phyloP scores from a whole-genome alignment of 1,284 basidiomycete species.

The Tylopilus orsonianus region DNA sequence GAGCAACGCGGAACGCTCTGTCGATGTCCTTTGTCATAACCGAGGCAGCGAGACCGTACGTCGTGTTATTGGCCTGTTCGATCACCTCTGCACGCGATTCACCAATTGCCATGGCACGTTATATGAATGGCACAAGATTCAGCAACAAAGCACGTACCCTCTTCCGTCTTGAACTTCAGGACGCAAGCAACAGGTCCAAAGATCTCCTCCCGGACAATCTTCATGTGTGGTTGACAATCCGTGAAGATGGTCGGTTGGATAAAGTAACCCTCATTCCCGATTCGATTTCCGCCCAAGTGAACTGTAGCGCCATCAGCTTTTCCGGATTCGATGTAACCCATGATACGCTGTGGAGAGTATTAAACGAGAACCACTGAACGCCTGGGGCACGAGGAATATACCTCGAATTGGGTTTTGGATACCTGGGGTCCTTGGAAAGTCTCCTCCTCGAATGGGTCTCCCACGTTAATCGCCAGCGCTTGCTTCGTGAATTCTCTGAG shows the following conservation, averaged over 20 bases:
- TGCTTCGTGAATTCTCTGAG: conserved; percentile 45
- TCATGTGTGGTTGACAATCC: conserved; percentile 59
- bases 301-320: conserved; percentile 46
- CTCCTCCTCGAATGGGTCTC: conserved; percentile 63
- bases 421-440: conserved; percentile 78
- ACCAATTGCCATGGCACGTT: not conserved
- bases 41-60: conserved; percentile 73
- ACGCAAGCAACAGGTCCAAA: conserved; percentile 49
- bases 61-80: conserved; percentile 68
- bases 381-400: not conserved
- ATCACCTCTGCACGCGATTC: conserved; percentile 49
- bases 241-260: conserved; percentile 69
- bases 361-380: conserved; percentile 1
- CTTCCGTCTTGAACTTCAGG: conserved; percentile 21
- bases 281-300: conserved; percentile 59
- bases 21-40: conserved; percentile 76
- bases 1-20: conserved; percentile 65
- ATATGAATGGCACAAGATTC: not conserved
- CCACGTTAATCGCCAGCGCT: conserved; percentile 52
- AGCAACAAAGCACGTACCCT: conserved; percentile 7
- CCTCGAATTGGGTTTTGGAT: conserved; percentile 50
- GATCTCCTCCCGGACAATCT: conserved; percentile 74
- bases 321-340: conserved; percentile 16
- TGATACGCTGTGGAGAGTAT: conserved; percentile 4
- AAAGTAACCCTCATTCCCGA: conserved; percentile 57